These are phyloP conservation scores for Plasmopara halstedii DNA, from an alignment of 352 stramenopile species.

Conservation along the genomic window DNA sequence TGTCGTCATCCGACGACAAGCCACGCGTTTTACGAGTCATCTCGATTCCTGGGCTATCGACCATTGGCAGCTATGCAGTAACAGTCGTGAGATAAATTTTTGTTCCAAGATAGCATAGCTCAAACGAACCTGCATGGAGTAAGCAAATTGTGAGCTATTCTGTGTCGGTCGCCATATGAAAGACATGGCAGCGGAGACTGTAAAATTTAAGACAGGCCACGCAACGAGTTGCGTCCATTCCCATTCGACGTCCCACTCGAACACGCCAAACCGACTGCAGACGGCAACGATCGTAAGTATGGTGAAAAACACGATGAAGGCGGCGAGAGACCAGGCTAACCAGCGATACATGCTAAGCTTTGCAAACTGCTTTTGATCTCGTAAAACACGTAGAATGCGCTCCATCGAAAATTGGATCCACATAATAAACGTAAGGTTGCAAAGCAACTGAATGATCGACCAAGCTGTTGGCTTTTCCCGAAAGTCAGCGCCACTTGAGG, in stretches of 20 bases:
- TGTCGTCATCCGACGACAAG: conserved; percentile 45
- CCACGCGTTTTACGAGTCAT: conserved; percentile 47
- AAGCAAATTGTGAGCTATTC: conserved; percentile 81
- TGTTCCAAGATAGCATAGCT: not conserved
- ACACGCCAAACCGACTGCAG: conserved; percentile 72
- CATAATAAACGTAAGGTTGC: conserved; percentile 86
- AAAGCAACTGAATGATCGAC: conserved; percentile 81
- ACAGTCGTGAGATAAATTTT: conserved; percentile 4
- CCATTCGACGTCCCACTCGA: conserved; percentile 88
- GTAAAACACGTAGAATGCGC: conserved; percentile 70
- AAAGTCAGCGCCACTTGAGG: conserved; percentile 71
- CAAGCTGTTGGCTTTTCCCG: conserved; percentile 71
- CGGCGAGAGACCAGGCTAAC: conserved; percentile 66
- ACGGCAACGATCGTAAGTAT: conserved; percentile 77
- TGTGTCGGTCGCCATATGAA: conserved; percentile 86
- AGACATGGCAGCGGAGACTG: conserved; percentile 81
- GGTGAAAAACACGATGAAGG: conserved; percentile 87
- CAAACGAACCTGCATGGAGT: conserved; percentile 65
- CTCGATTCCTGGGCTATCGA: conserved; percentile 50
- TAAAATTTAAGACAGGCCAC: conserved; percentile 89
- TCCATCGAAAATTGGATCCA: conserved; percentile 88
- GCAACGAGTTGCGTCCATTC: conserved; percentile 89
- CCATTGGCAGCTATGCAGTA: conserved; percentile 56
- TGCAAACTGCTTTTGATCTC: conserved; percentile 83
- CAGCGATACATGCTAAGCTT: conserved; percentile 87